Conservation (phyloP, 2,329 filamentous ascomycete genomes). For the Magnaporthales sp. region DNA sequence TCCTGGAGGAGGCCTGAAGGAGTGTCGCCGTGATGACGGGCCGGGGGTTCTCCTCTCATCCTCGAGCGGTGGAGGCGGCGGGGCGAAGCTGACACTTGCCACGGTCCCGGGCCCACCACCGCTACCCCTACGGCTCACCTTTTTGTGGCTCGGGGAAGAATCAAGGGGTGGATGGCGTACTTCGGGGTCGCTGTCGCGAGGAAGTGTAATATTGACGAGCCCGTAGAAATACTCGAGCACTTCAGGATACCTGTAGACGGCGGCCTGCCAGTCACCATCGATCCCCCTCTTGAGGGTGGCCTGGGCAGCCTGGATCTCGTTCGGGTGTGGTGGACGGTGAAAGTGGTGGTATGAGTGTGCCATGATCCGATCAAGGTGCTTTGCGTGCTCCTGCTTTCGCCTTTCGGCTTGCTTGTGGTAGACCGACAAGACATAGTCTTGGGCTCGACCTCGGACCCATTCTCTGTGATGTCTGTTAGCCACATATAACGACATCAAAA, state of each 20-base stretch:
- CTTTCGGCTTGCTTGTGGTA: conserved; percentile 53
- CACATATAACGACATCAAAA: background rate
- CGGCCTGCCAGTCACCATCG: conserved; percentile 70
- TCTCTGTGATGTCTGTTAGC: conserved; percentile 28
- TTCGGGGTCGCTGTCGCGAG: conserved; percentile 49
- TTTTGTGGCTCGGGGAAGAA: conserved; percentile 40
- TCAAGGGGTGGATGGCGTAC: conserved; percentile 51
- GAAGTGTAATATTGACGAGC: conserved; percentile 57
- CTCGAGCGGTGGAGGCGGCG: conserved; percentile 26
- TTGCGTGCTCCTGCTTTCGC: conserved; percentile 47
- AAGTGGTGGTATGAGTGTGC: conserved; percentile 50
- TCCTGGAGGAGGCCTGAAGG: conserved; percentile 14
- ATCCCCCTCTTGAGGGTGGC: conserved; percentile 62
- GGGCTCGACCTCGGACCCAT: conserved; percentile 57
- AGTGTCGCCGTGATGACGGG: conserved; percentile 13
- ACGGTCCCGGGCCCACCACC: conserved; percentile 23
- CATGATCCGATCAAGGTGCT: conserved; percentile 46
- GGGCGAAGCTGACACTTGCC: conserved; percentile 25
- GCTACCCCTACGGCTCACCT: conserved; percentile 31
- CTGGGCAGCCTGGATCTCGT: conserved; percentile 56
- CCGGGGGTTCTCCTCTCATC: conserved; percentile 30
- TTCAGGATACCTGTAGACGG: conserved; percentile 69
- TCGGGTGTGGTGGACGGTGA: conserved; percentile 47
- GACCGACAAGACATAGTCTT: conserved; percentile 60
- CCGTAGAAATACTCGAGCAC: conserved; percentile 76